These are phyloP conservation scores for Verbascum thapsus DNA, from an alignment of 257 asterid species.

Conservation along the genomic window DNA sequence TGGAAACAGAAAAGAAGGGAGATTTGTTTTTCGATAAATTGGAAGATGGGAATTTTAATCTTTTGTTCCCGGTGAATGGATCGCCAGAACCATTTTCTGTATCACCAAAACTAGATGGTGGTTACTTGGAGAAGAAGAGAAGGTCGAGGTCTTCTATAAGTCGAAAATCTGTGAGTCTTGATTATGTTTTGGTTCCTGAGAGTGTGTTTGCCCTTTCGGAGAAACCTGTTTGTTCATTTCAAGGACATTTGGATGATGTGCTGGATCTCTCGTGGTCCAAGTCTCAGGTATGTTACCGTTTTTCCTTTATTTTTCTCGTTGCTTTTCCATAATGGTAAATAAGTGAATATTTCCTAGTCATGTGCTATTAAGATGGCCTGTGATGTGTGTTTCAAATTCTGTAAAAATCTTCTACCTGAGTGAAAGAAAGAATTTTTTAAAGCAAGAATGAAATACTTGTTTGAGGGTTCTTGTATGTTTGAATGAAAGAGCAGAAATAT, in stretches of 20 bases:
- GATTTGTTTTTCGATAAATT: constrained; percentile 71
- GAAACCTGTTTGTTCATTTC: constrained; percentile 79
- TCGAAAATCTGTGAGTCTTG: constrained; percentile 82
- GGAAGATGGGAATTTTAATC: constrained; percentile 82
- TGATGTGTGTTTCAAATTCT: too few relatives aligned
- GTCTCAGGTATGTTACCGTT: constrained; percentile 72
- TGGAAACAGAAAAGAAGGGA: constrained; percentile 83
- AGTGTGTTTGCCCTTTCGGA: constrained; percentile 77
- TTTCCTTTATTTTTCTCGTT: neutral
- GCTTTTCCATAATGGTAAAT: neutral
- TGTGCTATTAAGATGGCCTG: too few relatives aligned
- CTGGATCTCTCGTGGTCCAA: constrained; percentile 99
- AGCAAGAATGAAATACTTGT: too few relatives aligned
- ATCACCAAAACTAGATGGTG: constrained; percentile 80
- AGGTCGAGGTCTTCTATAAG: constrained; percentile 81
- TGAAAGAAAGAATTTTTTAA: too few relatives aligned
- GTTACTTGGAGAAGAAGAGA: constrained; percentile 71
- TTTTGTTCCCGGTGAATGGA: constrained; percentile 66
- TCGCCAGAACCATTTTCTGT: constrained; percentile 74
- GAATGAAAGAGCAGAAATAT: neutral
- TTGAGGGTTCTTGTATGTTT: too few relatives aligned
- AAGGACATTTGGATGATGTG: constrained; percentile 85
- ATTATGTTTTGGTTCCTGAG: constrained; percentile 84
- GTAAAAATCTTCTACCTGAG: too few relatives aligned
- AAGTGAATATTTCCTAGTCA: too few relatives aligned